Conservation (phyloP, 1,139 yeast genomes). For the Sugiyamaella paludigena region DNA sequence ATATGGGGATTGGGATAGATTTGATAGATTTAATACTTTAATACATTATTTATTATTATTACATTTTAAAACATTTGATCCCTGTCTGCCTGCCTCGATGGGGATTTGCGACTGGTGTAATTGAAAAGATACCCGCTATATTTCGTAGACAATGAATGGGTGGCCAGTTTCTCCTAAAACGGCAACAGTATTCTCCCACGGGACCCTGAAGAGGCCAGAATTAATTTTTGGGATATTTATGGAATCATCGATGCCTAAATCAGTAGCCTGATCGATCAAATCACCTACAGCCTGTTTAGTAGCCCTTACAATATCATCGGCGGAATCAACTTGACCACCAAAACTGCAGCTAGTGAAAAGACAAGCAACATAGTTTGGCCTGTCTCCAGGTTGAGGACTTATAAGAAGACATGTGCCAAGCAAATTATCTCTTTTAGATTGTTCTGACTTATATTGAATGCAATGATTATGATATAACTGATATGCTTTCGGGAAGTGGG, state of each 20-base stretch:
- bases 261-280: conserved; percentile 42
- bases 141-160: conserved; percentile 46
- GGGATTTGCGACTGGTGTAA: too few species aligned
- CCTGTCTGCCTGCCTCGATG: too few species aligned
- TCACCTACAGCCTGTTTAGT: conserved; percentile 52
- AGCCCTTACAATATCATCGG: conserved; percentile 46
- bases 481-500: conserved; percentile 53
- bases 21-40: background rate
- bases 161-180: conserved; percentile 42
- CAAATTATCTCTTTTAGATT: conserved; percentile 31
- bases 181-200: conserved; percentile 67
- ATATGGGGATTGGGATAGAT: too few species aligned
- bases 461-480: conserved; percentile 51
- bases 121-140: too few species aligned
- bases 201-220: conserved; percentile 75
- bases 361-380: conserved; percentile 52
- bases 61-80: background rate
- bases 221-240: conserved; percentile 70
- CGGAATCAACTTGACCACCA: conserved; percentile 41
- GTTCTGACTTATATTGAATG: conserved; percentile 28
- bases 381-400: conserved; percentile 38
- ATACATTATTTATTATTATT: background rate
- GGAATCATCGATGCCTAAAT: conserved; percentile 8
- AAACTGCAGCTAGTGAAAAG: conserved; percentile 57
- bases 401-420: conserved; percentile 57